These are phyloP conservation scores for Aureococcus anophagefferens DNA, from an alignment of 108 stramenopile genomes.

Conservation along the genomic window DNA sequence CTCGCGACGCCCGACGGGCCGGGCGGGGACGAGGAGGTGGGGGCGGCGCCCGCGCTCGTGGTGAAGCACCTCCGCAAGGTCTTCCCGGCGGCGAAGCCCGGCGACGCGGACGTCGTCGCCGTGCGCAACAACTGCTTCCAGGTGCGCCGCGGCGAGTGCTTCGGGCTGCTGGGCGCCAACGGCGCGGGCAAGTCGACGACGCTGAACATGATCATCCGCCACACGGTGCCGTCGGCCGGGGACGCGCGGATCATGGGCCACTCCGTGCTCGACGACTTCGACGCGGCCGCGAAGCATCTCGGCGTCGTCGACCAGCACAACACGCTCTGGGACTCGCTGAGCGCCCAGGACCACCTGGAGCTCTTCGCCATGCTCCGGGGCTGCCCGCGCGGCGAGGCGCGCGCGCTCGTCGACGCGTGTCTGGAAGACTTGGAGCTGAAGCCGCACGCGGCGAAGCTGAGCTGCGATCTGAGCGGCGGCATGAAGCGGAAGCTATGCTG, in stretches of 20 bases:
- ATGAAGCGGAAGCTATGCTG: slow-evolving; percentile 52
- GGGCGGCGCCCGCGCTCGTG: background rate
- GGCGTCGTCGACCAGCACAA: slow-evolving; percentile 14
- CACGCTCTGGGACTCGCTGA: slow-evolving; percentile 12
- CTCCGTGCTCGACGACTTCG: too few relatives aligned
- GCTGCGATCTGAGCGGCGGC: slow-evolving; percentile 29
- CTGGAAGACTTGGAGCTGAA: slow-evolving; percentile 22
- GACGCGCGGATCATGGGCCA: too few relatives aligned
- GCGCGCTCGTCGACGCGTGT: background rate
- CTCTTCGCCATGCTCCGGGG: slow-evolving; percentile 13
- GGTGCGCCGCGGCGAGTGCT: background rate
- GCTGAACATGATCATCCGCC: background rate
- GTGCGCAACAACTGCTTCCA: background rate
- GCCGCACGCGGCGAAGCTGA: slow-evolving; percentile 18
- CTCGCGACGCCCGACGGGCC: too few relatives aligned
- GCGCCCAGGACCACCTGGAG: slow-evolving; percentile 3
- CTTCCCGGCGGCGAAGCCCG: background rate
- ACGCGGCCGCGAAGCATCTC: background rate
- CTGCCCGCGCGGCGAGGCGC: background rate
- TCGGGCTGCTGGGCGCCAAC: slow-evolving; percentile 5
- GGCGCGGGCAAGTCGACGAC: slow-evolving; percentile 8
- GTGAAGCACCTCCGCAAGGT: background rate
- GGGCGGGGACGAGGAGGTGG: slow-evolving; percentile 1
- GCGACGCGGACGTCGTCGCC: background rate
- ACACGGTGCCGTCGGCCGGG: background rate